These are phyloP conservation scores for Articulospora tetracladia DNA, from an alignment of 495 filamentous ascomycete species.

Conservation along the genomic window DNA sequence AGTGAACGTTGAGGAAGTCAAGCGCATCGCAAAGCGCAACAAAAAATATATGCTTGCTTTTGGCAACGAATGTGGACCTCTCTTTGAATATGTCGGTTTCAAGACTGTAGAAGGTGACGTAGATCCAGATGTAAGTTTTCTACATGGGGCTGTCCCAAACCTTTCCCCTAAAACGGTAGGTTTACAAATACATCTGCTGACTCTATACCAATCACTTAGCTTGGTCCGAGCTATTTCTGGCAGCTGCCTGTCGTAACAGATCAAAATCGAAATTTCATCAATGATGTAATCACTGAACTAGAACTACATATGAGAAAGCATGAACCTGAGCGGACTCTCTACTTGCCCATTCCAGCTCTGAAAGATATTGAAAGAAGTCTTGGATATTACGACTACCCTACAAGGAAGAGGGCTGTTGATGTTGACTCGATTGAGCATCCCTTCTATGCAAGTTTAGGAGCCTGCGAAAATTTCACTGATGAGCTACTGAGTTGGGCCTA, in stretches of 20 bases:
- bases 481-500: constrained; percentile 25
- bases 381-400: constrained; percentile 23
- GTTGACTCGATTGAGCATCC: constrained; percentile 22
- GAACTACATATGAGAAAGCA: constrained; percentile 1
- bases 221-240: constrained; percentile 14
- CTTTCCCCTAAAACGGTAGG: no score
- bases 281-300: constrained; percentile 21
- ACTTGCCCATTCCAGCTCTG: constrained; percentile 9
- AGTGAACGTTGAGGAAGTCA: constrained; percentile 1
- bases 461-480: constrained; percentile 23
- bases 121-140: constrained; percentile 13
- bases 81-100: constrained; percentile 25
- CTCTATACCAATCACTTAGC: not conserved
- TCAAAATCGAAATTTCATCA: constrained; percentile 18
- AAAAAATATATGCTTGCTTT: constrained; percentile 27
- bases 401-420: constrained; percentile 17
- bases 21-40: constrained; percentile 23
- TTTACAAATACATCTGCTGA: not conserved
- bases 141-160: not conserved
- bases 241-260: constrained; percentile 14
- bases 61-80: constrained; percentile 21
- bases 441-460: constrained; percentile 24
- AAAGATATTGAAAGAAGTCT: constrained; percentile 25
- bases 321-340: not conserved
- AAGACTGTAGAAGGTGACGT: constrained; percentile 6